phyloP scores from a whole-genome alignment of 2,329 filamentous ascomycete genomes.

The Paracamarosporium sp. region DNA sequence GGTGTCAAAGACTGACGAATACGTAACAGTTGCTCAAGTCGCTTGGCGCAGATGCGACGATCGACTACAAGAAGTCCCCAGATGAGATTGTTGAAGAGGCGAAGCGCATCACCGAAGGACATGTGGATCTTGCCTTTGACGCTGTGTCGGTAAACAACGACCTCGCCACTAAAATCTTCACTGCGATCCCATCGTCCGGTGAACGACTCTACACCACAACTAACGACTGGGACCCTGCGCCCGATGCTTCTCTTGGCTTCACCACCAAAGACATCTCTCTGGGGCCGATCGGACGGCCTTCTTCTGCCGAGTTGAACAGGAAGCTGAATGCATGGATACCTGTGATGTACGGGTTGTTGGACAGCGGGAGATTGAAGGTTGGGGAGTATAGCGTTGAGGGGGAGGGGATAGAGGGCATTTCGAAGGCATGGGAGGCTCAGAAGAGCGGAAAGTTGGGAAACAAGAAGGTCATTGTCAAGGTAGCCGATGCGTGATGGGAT shows the following conservation, averaged over 20 bases:
- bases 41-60: slow-evolving; percentile 31
- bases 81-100: slow-evolving; percentile 33
- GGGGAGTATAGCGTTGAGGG: slow-evolving; percentile 21
- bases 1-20: background rate
- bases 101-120: slow-evolving; percentile 30
- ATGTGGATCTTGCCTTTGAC: slow-evolving; percentile 36
- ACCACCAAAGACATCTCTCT: slow-evolving; percentile 13
- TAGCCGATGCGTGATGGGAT: slow-evolving; percentile 10
- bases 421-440: slow-evolving; percentile 24
- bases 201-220: slow-evolving; percentile 21
- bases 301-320: slow-evolving; percentile 21
- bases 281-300: slow-evolving; percentile 25
- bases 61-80: slow-evolving; percentile 40
- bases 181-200: slow-evolving; percentile 32
- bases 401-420: slow-evolving; percentile 22
- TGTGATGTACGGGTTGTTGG: slow-evolving; percentile 20
- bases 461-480: slow-evolving; percentile 25
- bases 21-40: slow-evolving; percentile 28
- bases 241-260: slow-evolving; percentile 10
- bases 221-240: slow-evolving; percentile 20
- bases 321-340: slow-evolving; percentile 20
- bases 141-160: slow-evolving; percentile 37
- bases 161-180: slow-evolving; percentile 22
- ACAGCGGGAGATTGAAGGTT: slow-evolving; percentile 18
- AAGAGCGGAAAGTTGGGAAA: slow-evolving; percentile 23